These are phyloP conservation scores for Veloboletus limbatus DNA, from an alignment of 1,284 basidiomycete genomes.

Conservation along the genomic window DNA sequence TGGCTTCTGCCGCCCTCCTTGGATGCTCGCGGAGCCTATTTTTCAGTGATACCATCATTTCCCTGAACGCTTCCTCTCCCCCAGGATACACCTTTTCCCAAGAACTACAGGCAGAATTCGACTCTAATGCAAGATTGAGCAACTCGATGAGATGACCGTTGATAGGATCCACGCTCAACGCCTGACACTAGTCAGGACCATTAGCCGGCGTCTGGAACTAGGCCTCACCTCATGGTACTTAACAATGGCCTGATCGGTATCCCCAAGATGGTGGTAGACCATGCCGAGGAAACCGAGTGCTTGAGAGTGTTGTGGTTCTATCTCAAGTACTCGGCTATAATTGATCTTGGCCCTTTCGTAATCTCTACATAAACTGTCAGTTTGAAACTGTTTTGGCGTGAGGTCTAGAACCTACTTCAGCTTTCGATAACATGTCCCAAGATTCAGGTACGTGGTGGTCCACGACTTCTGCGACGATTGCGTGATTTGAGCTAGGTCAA, in stretches of 20 bases:
- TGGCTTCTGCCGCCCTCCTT: slow-evolving; percentile 20
- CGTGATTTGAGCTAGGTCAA: slow-evolving; percentile 74
- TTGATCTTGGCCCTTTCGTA: slow-evolving; percentile 66
- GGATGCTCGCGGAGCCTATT: slow-evolving; percentile 33
- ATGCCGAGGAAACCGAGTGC: slow-evolving; percentile 85
- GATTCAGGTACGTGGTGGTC: slow-evolving; percentile 86
- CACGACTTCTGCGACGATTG: slow-evolving; percentile 83
- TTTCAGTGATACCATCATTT: slow-evolving; percentile 36
- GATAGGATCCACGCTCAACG: slow-evolving; percentile 81
- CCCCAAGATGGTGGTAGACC: slow-evolving; percentile 71
- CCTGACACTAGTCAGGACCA: slow-evolving; percentile 42
- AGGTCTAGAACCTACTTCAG: slow-evolving; percentile 51
- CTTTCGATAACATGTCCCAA: slow-evolving; percentile 84
- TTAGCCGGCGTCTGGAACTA: not conserved
- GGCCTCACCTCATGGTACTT: slow-evolving; percentile 81
- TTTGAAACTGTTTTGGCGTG: not conserved
- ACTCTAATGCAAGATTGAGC: slow-evolving; percentile 79
- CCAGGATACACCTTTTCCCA: slow-evolving; percentile 34
- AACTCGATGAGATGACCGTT: slow-evolving; percentile 85
- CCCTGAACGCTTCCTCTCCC: slow-evolving; percentile 36
- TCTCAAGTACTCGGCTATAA: slow-evolving; percentile 75
- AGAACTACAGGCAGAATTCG: slow-evolving; percentile 36
- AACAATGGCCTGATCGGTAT: slow-evolving; percentile 76
- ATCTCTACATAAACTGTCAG: slow-evolving; percentile 44
- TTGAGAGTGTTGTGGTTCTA: slow-evolving; percentile 75